Evolutionary conservation across 495 filamentous ascomycete species (phyloP), one percentile per base, ranked within the genome.

Genomic region (Penicillium coprophilum): DNA sequence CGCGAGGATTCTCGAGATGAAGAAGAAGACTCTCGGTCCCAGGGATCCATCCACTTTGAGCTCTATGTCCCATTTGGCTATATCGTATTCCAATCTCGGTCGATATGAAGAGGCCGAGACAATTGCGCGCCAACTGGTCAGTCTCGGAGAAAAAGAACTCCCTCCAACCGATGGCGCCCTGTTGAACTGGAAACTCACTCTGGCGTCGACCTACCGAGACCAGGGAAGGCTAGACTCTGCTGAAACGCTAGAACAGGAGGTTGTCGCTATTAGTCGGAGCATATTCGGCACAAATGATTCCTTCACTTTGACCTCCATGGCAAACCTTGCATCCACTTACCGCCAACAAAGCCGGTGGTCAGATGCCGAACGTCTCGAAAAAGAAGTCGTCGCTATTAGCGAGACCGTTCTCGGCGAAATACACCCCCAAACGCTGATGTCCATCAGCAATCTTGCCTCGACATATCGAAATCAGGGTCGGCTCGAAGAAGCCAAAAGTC

Each of bases 1-100:
- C 39, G 21, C 32, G 5, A 32, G 28, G 30, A 49, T 56, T 6
- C 24, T 59, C 23, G 50, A 64, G 34, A 20, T 59, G 17, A 62
- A 62, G 50, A 47, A 47, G 7, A n/a, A 55, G 13, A 55, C 55
- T n/a, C 44, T 63, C 5, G 76, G 79, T 20, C 43, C 36, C 11
- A 62, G 71, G 7, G 64, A 80, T 64, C 67, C 66, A 8, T 40
- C 63, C 4, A 79, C 76, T 7, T 34, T 72, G 8, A 46, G 30
- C 4, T 63, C 59, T 3, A 70, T 72, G 65, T 49, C 52, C 8
- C 56, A 45, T 34, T 43, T 76, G 17, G 65, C 63, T 11, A 28
- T 45, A 24, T 61, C 53, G 3, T 72, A 69, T 55, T 44, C 43
- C 24, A 46, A 27, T 15, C 64, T 70, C 30, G 53, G 58, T n/a